Base-by-base conservation (phyloP, 2,329 filamentous ascomycete genomes). In the Nannizziopsis barbatae region DNA sequence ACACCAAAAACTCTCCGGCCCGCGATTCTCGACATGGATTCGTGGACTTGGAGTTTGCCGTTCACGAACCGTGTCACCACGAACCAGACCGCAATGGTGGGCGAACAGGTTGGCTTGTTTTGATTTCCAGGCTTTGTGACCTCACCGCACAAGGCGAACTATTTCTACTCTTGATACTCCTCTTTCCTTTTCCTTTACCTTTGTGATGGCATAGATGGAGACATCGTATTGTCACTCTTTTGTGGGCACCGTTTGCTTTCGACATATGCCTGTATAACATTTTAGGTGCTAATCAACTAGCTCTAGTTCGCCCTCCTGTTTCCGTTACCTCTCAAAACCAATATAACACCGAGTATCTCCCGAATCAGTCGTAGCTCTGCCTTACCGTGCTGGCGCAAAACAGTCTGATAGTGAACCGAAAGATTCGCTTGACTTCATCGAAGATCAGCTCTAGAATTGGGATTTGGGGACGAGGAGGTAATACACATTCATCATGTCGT, bases 401-500 rank as follows among this genome's bases (percentile, higher is more conserved):
- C 22, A 7, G 22, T 7, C 22, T 27, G 22, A 27, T 3, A 27
- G 3, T 27, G 22, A 27, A 7, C 22, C 22, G 22, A 3, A 7
- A 27, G 3, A 3, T 27, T 27, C 22, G 22, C 22, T 3, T 7
- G 7, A 27, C 22, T 27, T 3, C 4, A 3, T 27, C 22, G 22
- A 27, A 27, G 22, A 27, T 27, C 22, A 27, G 22, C 22, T 27
- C 7, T 27, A 7, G 7, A 27, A 27, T 27, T 27, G 22, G 22
- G 4, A 27, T 27, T 7, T 27, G 22, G 22, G 22, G 7, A n/a
- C 8, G 38, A 22, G 8, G 11, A 15, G 22, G 18, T 32, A 10
- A 14, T 45, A 31, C 15, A 45, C 22, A 38, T 36, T 15, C 50
- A 42, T 36, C 31, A 53, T 55, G 54, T 33, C 53, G 35, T 27